These are phyloP conservation scores for Trichoderma hamatum DNA, from an alignment of 2,329 filamentous ascomycete genomes.

Conservation along the genomic window DNA sequence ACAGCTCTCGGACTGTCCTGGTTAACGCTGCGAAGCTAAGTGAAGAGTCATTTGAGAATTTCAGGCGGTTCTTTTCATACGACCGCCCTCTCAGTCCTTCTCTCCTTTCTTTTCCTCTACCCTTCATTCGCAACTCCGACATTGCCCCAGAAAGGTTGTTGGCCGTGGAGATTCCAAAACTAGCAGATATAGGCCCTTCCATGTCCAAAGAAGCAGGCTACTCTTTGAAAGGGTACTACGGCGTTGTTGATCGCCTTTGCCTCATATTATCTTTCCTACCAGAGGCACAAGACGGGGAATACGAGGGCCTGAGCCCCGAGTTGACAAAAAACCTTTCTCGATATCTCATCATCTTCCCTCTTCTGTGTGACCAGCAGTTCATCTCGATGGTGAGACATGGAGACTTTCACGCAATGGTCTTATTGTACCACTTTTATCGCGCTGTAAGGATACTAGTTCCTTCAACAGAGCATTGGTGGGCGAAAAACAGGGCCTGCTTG, in stretches of 20 bases:
- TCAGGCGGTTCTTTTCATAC: neutral
- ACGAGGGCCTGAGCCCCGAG: neutral
- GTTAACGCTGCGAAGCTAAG: neutral
- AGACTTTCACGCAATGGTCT: neutral
- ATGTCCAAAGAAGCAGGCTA: neutral
- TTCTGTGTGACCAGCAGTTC: neutral
- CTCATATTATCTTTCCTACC: neutral
- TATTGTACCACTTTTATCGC: conserved; percentile 8
- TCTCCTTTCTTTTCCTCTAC: neutral
- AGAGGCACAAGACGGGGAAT: neutral
- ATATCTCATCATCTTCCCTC: neutral
- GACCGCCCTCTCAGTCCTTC: neutral
- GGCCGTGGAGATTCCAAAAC: neutral
- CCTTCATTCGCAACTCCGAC: neutral
- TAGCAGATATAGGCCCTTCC: neutral
- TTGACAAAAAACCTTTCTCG: neutral
- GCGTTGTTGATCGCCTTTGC: neutral
- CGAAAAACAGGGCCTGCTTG: neutral
- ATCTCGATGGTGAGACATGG: neutral
- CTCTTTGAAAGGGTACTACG: neutral
- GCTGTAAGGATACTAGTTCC: conserved; percentile 9
- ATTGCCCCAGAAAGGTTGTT: neutral
- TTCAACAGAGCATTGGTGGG: conserved; percentile 15
- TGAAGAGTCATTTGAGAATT: neutral
- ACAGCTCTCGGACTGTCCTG: neutral